Evolutionary conservation across 2,329 filamentous ascomycete genomes (phyloP).

Genomic region (Aspergillus felis): DNA sequence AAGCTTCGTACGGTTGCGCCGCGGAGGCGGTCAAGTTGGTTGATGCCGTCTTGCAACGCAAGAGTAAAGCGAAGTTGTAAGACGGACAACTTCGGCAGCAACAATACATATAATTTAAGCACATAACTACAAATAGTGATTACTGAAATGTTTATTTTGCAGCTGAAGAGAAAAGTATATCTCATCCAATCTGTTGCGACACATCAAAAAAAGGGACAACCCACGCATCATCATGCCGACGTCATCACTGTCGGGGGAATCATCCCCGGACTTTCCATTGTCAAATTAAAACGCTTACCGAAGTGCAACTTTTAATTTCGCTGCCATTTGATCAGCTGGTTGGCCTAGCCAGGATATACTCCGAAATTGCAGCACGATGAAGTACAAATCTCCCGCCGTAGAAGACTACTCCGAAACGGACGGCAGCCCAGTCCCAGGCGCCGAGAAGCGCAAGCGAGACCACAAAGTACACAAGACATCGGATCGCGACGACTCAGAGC

Average conservation of each 20-base stretch:
- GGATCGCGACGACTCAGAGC: conserved; percentile 4
- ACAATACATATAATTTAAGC: neutral
- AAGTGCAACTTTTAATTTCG: neutral
- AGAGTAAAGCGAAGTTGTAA: conserved; percentile 32
- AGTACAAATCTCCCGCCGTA: conserved; percentile 17
- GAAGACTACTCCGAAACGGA: conserved; percentile 18
- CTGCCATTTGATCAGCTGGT: neutral
- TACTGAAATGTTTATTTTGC: neutral
- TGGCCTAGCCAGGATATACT: neutral
- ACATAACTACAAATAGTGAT: neutral
- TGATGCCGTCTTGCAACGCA: conserved; percentile 44
- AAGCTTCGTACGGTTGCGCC: conserved; percentile 65
- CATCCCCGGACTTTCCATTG: neutral
- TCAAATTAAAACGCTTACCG: neutral
- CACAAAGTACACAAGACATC: neutral
- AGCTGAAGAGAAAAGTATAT: neutral
- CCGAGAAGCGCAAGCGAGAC: conserved; percentile 16
- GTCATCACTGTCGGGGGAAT: neutral
- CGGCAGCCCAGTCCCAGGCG: conserved; percentile 3
- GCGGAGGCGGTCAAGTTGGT: conserved; percentile 64
- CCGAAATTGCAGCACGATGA: conserved; percentile 8
- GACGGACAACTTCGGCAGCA: neutral
- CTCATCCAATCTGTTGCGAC: neutral
- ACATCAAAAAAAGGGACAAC: neutral
- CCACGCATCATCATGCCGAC: conserved; percentile 5